phyloP scores from a whole-genome alignment of 2,329 filamentous ascomycete species.

The Microcyclospora tardicrescens region DNA sequence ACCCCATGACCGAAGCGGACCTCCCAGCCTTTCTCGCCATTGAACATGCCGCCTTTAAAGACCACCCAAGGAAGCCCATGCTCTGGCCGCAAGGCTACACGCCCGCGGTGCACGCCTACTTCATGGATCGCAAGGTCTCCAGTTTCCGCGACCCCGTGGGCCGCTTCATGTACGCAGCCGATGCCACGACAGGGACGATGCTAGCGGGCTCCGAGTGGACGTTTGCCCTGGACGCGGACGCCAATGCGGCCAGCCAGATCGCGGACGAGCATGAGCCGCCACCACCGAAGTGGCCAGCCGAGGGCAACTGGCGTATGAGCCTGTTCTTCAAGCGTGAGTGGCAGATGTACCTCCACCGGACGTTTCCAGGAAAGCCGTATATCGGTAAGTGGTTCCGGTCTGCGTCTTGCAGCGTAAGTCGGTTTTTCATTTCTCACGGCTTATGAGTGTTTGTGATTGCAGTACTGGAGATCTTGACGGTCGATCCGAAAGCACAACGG shows the following conservation, averaged over 20 bases:
- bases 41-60: slow-evolving; percentile 15
- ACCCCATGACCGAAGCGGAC: slow-evolving; percentile 8
- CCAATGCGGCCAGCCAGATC: slow-evolving; percentile 2
- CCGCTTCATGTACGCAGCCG: slow-evolving; percentile 12
- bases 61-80: slow-evolving; percentile 15
- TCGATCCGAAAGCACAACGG: slow-evolving; percentile 11
- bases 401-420: not conserved
- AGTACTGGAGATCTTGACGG: slow-evolving; percentile 9
- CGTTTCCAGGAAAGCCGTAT: slow-evolving; percentile 10
- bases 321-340: slow-evolving; percentile 10
- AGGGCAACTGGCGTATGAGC: slow-evolving; percentile 13
- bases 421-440: not conserved
- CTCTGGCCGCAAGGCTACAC: slow-evolving; percentile 14
- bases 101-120: slow-evolving; percentile 13
- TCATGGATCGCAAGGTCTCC: slow-evolving; percentile 6
- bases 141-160: slow-evolving; percentile 5
- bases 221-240: slow-evolving; percentile 8
- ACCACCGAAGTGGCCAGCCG: slow-evolving; percentile 11
- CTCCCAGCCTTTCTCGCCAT: slow-evolving; percentile 11
- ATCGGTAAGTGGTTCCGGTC: slow-evolving; percentile 6
- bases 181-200: slow-evolving; percentile 10
- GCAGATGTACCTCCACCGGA: slow-evolving; percentile 5
- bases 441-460: not conserved
- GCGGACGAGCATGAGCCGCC: slow-evolving; percentile 5
- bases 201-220: slow-evolving; percentile 12